These are phyloP conservation scores for Clonostachys sp. DNA, from an alignment of 2,329 filamentous ascomycete genomes.

Conservation along the genomic window DNA sequence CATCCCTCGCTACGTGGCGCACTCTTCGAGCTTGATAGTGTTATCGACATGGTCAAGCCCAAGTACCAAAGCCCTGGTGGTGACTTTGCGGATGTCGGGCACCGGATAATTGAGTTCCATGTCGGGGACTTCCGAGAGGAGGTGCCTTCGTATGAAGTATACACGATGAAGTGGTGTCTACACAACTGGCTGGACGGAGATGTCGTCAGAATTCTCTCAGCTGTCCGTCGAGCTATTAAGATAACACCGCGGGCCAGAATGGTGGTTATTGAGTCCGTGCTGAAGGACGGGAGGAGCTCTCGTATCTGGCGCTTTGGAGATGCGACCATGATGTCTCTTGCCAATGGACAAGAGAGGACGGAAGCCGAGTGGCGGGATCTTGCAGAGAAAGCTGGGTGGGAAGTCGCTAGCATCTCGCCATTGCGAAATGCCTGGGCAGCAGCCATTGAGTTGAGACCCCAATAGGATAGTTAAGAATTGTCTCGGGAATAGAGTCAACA, in stretches of 20 bases:
- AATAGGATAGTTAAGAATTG: too few species aligned
- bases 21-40: constrained; percentile 23
- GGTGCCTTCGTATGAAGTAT: constrained; percentile 20
- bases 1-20: constrained; percentile 20
- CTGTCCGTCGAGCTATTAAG: constrained; percentile 21
- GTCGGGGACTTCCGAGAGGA: constrained; percentile 30
- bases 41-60: constrained; percentile 20
- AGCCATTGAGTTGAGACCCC: constrained; percentile 8
- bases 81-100: constrained; percentile 21
- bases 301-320: constrained; percentile 29
- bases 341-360: constrained; percentile 22
- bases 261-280: constrained; percentile 28
- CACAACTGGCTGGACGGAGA: constrained; percentile 32
- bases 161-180: constrained; percentile 32
- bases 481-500: too few species aligned
- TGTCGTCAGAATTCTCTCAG: constrained; percentile 15
- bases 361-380: constrained; percentile 19
- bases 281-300: constrained; percentile 17
- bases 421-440: constrained; percentile 13
- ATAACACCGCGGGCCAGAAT: constrained; percentile 15
- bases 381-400: constrained; percentile 20
- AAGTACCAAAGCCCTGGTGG: constrained; percentile 18
- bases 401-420: constrained; percentile 8
- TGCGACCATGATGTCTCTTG: constrained; percentile 32
- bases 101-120: constrained; percentile 30